phyloP scores from a whole-genome alignment of 768 basidiomycete species.

The Plicaturopsis crispa region DNA sequence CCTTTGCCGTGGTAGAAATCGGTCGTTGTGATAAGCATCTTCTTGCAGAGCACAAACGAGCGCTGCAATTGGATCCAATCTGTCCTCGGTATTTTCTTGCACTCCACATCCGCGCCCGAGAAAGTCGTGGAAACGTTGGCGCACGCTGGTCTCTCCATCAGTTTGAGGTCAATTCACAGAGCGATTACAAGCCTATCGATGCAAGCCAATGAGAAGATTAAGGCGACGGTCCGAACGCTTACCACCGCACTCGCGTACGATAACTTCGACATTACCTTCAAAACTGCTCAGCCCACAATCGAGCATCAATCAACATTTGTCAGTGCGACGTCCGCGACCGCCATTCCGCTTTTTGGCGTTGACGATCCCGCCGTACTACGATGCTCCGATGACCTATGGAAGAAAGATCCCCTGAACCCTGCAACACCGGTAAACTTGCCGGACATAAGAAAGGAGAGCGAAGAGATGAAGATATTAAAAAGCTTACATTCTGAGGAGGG shows the following conservation, averaged over 20 bases:
- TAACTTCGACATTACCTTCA: slow-evolving; percentile 34
- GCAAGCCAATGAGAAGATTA: slow-evolving; percentile 11
- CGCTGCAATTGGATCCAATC: slow-evolving; percentile 17
- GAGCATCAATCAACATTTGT: slow-evolving; percentile 14
- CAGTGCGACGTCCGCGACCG: slow-evolving; percentile 4
- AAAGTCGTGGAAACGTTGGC: slow-evolving; percentile 17
- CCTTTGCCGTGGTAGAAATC: slow-evolving; percentile 11
- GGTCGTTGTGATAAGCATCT: slow-evolving; percentile 16
- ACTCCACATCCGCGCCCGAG: slow-evolving; percentile 16
- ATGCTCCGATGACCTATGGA: slow-evolving; percentile 27
- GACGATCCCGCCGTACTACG: slow-evolving; percentile 15
- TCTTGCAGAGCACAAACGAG: slow-evolving; percentile 19
- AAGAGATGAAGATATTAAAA: too few relatives aligned
- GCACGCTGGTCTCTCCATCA: slow-evolving; percentile 19
- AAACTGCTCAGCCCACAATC: slow-evolving; percentile 18
- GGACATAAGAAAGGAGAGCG: too few relatives aligned
- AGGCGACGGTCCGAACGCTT: slow-evolving; percentile 16
- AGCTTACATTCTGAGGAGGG: too few relatives aligned
- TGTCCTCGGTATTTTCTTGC: slow-evolving; percentile 21
- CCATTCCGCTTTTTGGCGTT: slow-evolving; percentile 2
- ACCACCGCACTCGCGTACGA: slow-evolving; percentile 27
- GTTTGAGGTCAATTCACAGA: slow-evolving; percentile 8
- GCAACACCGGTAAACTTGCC: too few relatives aligned
- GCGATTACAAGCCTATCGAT: slow-evolving; percentile 9
- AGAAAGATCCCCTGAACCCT: slow-evolving; percentile 17